Evolutionary conservation across 805 yeast genomes (phyloP).

Genomic region (Saturnispora kantuleensis): DNA sequence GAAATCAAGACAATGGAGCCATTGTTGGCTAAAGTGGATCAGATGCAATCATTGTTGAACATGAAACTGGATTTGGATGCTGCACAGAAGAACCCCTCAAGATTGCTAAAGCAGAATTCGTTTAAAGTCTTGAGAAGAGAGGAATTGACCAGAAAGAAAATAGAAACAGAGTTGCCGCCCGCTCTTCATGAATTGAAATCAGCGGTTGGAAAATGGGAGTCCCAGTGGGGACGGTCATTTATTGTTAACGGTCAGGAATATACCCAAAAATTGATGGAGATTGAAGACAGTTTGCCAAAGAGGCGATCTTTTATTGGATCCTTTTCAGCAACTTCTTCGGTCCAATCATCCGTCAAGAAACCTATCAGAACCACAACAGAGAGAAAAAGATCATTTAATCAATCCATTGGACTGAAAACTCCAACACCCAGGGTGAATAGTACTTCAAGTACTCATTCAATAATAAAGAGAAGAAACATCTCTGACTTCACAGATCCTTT

Average conservation of each 20-base stretch:
- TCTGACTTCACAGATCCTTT: constrained; percentile 7
- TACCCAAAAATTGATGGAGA: constrained; percentile 20
- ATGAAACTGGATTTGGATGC: constrained; percentile 58
- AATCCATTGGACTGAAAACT: not conserved
- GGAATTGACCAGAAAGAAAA: constrained; percentile 61
- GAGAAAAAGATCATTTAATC: not conserved
- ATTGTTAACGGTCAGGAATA: constrained; percentile 42
- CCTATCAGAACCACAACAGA: not conserved
- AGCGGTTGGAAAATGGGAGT: constrained; percentile 41
- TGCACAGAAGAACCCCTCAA: constrained; percentile 69
- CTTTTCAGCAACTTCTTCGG: constrained; percentile 5
- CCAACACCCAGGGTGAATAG: constrained; percentile 1
- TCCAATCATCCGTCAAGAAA: not conserved
- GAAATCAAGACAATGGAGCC: constrained; percentile 44
- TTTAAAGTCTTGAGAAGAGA: constrained; percentile 74
- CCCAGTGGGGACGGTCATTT: constrained; percentile 28
- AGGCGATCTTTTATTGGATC: constrained; percentile 3
- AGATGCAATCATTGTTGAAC: constrained; percentile 42
- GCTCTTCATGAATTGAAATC: constrained; percentile 41
- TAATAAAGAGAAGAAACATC: not conserved
- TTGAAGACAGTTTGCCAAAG: constrained; percentile 15
- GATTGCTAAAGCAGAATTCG: constrained; percentile 65
- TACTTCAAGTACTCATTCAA: not conserved
- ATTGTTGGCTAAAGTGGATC: constrained; percentile 44
- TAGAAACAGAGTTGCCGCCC: constrained; percentile 60